Evolutionary conservation across 2,329 filamentous ascomycete genomes (phyloP), one percentile per base, ranked within the genome.

Genomic region (Beauveria varroae): DNA sequence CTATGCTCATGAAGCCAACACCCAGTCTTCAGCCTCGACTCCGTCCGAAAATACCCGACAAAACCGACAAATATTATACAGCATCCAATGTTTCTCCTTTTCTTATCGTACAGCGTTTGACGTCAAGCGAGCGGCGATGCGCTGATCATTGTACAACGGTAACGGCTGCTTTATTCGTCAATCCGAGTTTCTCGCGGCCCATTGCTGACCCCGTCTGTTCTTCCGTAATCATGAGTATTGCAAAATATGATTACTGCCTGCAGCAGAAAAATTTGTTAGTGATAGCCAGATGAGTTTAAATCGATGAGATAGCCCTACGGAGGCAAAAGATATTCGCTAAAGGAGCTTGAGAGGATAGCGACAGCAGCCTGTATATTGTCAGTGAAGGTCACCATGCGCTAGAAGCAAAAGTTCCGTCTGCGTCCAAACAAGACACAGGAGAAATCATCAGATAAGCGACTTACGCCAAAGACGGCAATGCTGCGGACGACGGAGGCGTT

Each of bases 401-500:
- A 16, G 34, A 12, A 41, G 3, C 7, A 10, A 8, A 4, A 6
- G 5, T 26, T 34, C 22, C 10, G 14, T 53, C 37, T 8, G 24
- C 40, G 28, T 40, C 41, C 18, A 30, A 28, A 10, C 43, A 44
- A 9, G 43, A 10, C 18, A 44, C 8, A 30, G 51, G 14, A 24
- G 41, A 10, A 14, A 40, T 46, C 5, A 26, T 24, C 16, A 26
- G n/a, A 22, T 24, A 26, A 49, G 46, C 28, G 50, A 78, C 86
- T 71, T 80, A 90, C 86, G 61, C 86, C 86, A 70, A 90, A 90
- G 68, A 89, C 73, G 65, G 83, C 79, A 66, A 90, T 76, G 70
- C 86, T 89, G 68, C 84, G 81, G 63, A 90, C 86, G 61, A 89
- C 82, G 61, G 85, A 82, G 54, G 85, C 81, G 74, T 90, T 90